Evolutionary conservation across 176 grass and related monocot genomes (phyloP).

Genomic region (Pontederia paniculata): DNA sequence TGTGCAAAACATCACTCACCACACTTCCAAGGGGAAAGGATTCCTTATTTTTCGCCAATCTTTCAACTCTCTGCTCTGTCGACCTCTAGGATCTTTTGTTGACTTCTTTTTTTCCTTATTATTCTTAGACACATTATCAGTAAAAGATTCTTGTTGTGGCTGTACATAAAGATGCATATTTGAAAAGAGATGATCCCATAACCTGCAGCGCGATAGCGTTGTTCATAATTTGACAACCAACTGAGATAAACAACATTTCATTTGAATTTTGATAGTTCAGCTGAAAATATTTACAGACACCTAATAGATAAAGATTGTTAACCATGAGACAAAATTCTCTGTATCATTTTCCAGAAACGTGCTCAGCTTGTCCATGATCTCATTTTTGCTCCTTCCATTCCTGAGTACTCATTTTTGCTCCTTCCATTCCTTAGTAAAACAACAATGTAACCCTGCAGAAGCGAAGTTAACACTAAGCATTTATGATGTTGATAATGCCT

Average conservation of each 20-base stretch:
- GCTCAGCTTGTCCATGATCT: conserved; percentile 49
- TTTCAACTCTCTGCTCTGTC: conserved; percentile 59
- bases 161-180: conserved; percentile 72
- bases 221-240: conserved; percentile 5
- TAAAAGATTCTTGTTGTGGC: conserved; percentile 19
- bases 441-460: conserved; percentile 61
- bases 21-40: conserved; percentile 75
- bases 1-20: conserved; percentile 61
- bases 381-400: conserved; percentile 65
- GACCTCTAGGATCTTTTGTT: conserved; percentile 29
- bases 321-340: conserved; percentile 74
- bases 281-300: conserved; percentile 2
- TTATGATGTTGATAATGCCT: too few species aligned
- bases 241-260: background rate
- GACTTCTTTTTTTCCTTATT: conserved; percentile 29
- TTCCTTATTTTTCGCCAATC: conserved; percentile 32
- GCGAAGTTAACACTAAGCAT: too few species aligned
- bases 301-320: conserved; percentile 10
- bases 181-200: conserved; percentile 91
- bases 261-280: background rate
- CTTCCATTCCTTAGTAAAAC: too few species aligned
- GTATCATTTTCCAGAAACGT: conserved; percentile 75
- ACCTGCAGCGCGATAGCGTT: conserved; percentile 33
- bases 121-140: conserved; percentile 19
- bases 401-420: too few species aligned